phyloP scores from a whole-genome alignment of 495 filamentous ascomycete genomes.

The Penicillium odoratum region DNA sequence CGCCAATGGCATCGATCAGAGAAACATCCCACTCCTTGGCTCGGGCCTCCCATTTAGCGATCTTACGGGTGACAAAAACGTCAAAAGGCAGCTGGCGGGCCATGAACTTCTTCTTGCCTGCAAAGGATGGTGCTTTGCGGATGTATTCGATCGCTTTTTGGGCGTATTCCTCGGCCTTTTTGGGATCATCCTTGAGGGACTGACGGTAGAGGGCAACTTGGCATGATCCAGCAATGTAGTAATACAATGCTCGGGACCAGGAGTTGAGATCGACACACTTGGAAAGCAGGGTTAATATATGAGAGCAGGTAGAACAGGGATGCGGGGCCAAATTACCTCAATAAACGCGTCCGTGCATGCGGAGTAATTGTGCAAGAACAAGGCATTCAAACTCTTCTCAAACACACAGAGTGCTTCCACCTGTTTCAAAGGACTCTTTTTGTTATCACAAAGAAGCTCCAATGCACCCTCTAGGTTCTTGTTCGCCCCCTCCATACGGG shows the following conservation, averaged over 20 bases:
- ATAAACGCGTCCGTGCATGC: constrained; percentile 72
- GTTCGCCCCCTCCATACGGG: constrained; percentile 70
- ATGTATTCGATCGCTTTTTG: constrained; percentile 68
- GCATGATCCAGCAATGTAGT: constrained; percentile 78
- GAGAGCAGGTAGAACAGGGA: not conserved
- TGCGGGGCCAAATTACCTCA: constrained; percentile 36
- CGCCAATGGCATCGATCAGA: constrained; percentile 78
- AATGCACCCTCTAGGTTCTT: constrained; percentile 68
- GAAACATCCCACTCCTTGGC: constrained; percentile 66
- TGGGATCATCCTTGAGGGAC: constrained; percentile 43
- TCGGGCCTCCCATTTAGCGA: constrained; percentile 86
- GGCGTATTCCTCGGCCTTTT: constrained; percentile 54
- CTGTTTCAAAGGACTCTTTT: constrained; percentile 78
- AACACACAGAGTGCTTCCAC: constrained; percentile 78
- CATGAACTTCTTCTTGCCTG: constrained; percentile 88
- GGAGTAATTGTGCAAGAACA: constrained; percentile 75
- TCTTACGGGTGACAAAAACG: constrained; percentile 78
- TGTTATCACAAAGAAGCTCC: constrained; percentile 55
- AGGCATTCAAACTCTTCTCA: constrained; percentile 74
- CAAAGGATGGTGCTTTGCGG: constrained; percentile 67
- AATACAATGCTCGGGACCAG: constrained; percentile 89
- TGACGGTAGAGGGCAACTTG: constrained; percentile 80
- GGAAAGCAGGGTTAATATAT: not conserved
- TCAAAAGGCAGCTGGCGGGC: constrained; percentile 88
- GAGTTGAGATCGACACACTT: constrained; percentile 80